Evolutionary conservation across 257 asterid species (phyloP), one percentile per base, ranked within the genome.

Genomic region (Echium plantagineum): DNA sequence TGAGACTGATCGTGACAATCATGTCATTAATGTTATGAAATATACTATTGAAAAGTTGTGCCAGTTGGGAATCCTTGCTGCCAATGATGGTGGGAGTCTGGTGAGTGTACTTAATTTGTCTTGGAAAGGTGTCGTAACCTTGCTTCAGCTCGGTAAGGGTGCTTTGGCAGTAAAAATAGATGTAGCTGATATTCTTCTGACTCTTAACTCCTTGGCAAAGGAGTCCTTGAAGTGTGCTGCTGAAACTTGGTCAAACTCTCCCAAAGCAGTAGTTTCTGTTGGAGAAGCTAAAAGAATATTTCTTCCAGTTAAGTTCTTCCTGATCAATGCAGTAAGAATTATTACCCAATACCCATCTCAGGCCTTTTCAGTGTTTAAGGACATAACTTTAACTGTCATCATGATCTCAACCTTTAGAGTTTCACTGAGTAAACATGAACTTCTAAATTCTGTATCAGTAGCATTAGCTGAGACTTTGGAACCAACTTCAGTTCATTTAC

Each of bases 121-220:
- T 20, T 89, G 98, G 98, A 93, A 89, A 89, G 94, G 96, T 66
- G 96, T 93, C 61, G 89, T 86, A 63, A 75, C 88, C 53, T 67
- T 93, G 75, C 97, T 89, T 80, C 98, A 93, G 81, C 78, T 81
- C 53, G 90, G 95, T 32, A 84, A 81, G 77, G 97, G 95, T 51
- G 74, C 81, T 80, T 78, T 93, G 68, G 93, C 94, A 57, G 77
- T 66, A 51, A 89, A 81, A 75, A 79, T 88, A 78, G 78, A 93
- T 69, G 73, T 93, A 65, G 74, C 74, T 55, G 81, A 66, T 62
- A 71, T 86, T 57, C 74, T 93, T 57, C 77, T 71, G 78, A 89
- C 81, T 73, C 84, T 93, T 35, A 72, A 84, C 69, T 93, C 89
- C 53, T 74, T 93, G 71, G 94, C 94, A 66, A 81, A 62, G 69